Evolutionary conservation across 495 filamentous ascomycete species (phyloP), one percentile per base, ranked within the genome.

Genomic region (Penicillium longicatenatum): DNA sequence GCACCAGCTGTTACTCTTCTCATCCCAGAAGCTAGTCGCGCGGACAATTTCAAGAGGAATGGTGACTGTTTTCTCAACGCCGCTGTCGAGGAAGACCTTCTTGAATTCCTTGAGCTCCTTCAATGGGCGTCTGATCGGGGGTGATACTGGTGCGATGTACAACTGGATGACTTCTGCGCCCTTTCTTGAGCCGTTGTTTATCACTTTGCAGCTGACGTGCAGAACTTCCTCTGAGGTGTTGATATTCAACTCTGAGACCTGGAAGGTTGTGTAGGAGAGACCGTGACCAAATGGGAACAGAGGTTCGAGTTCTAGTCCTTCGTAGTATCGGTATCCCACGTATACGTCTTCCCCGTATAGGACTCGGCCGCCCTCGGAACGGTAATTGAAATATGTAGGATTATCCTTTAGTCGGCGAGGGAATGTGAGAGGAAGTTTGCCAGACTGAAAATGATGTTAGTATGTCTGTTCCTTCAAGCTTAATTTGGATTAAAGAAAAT

Each of bases 251-350:
- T 52, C 14, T 0, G 61, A 77, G 62, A 90, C 86, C 10, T 67
- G 54, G 64, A 89, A 91, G 0, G 75, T 84, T 4, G 87, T 88
- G 61, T 90, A 90, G 19, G 81, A 80, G 3, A 90, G 68, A 0
- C 88, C 88, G 50, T 81, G 89, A 14, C 88, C 89, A 58, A 90
- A 91, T 52, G 82, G 82, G 60, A 82, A 90, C 3, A 82, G 72
- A 0, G 85, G 84, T 1, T 66, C 72, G 50, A 88, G 80, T 29
- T 82, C 79, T 17, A 26, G 11, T 26, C 21, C 21, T 2, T 46
- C 44, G 21, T 46, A 46, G 44, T 46, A 46, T 14, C 44, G 44
- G 21, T 90, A 90, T 66, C 90, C 89, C 52, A 90, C 79, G 47
- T 82, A 83, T 0, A 87, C 65, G 9, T 84, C 84, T 59, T 90